These are phyloP conservation scores for Monosporascus sp. DNA, from an alignment of 2,329 filamentous ascomycete genomes.

Conservation along the genomic window DNA sequence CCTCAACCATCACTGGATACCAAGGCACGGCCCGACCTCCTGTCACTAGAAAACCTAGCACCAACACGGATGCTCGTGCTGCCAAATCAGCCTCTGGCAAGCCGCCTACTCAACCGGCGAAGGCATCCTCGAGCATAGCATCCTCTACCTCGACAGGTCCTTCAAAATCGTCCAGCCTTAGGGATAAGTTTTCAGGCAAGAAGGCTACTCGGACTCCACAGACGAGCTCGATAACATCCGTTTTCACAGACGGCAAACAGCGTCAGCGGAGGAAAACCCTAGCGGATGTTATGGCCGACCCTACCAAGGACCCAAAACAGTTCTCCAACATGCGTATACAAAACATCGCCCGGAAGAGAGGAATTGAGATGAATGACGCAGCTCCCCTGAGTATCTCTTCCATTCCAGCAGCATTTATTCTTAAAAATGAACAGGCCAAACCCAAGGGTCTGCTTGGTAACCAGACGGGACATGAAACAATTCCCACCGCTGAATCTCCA, in stretches of 20 bases:
- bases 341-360: slow-evolving; percentile 36
- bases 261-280: slow-evolving; percentile 31
- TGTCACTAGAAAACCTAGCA: slow-evolving; percentile 22
- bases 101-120: background rate
- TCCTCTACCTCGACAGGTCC: background rate
- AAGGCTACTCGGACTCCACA: slow-evolving; percentile 20
- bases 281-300: slow-evolving; percentile 34
- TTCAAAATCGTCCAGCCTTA: slow-evolving; percentile 11
- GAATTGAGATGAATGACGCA: slow-evolving; percentile 38
- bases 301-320: slow-evolving; percentile 33
- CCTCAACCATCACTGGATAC: slow-evolving; percentile 23
- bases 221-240: slow-evolving; percentile 27
- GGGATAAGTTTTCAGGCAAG: slow-evolving; percentile 17
- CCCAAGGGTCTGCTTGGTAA: slow-evolving; percentile 3
- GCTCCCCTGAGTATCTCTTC: slow-evolving; percentile 31
- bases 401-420: slow-evolving; percentile 23
- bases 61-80: slow-evolving; percentile 1
- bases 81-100: slow-evolving; percentile 1
- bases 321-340: slow-evolving; percentile 32
- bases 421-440: slow-evolving; percentile 14
- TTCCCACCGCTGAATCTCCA: background rate
- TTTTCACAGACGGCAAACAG: slow-evolving; percentile 39
- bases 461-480: slow-evolving; percentile 1
- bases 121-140: slow-evolving; percentile 1
- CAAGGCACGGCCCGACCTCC: slow-evolving; percentile 22